A percentile compares a stretch with the other conserved stretches of the same genome.
Evolutionary conservation across 768 basidiomycete genomes (phyloP).

Genomic region (Russula abietina): DNA sequence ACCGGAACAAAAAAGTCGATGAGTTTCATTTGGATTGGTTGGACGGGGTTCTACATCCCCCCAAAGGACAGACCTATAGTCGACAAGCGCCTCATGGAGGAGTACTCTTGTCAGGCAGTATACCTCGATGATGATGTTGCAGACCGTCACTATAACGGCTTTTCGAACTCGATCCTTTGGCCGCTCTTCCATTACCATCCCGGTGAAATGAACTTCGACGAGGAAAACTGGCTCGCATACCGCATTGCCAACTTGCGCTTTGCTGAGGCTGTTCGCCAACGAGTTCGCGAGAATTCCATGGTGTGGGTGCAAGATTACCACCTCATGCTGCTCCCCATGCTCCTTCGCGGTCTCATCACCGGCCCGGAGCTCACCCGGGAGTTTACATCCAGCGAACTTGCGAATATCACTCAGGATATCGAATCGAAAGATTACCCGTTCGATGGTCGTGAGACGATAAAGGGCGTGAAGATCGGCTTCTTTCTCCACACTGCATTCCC

Average conservation of each 20-base stretch:
- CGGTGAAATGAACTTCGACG: conserved; percentile 99
- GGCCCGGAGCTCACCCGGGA: conserved; percentile 53
- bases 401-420: conserved; percentile 67
- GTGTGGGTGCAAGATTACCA: conserved; percentile 99
- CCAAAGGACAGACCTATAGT: conserved; percentile 85
- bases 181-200: conserved; percentile 99
- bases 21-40: conserved; percentile 97
- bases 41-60: conserved; percentile 93
- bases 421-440: conserved; percentile 42
- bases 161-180: conserved; percentile 99
- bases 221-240: conserved; percentile 97
- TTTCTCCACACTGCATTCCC: conserved; percentile 99
- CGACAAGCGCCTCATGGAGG: conserved; percentile 87
- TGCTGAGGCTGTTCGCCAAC: conserved; percentile 78
- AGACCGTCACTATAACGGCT: conserved; percentile 97
- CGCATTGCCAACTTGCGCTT: conserved; percentile 94
- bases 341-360: conserved; percentile 84
- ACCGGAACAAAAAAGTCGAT: conserved; percentile 98
- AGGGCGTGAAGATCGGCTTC: conserved; percentile 91
- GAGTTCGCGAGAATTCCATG: conserved; percentile 82
- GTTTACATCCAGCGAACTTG: conserved; percentile 54
- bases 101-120: conserved; percentile 96
- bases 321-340: conserved; percentile 95
- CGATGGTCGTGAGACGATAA: conserved; percentile 37
- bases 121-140: conserved; percentile 97